Percentiles rank a stretch among this genome's conserved stretches.
Conservation (phyloP, 768 basidiomycete species). For the Boletus patriciae region DNA sequence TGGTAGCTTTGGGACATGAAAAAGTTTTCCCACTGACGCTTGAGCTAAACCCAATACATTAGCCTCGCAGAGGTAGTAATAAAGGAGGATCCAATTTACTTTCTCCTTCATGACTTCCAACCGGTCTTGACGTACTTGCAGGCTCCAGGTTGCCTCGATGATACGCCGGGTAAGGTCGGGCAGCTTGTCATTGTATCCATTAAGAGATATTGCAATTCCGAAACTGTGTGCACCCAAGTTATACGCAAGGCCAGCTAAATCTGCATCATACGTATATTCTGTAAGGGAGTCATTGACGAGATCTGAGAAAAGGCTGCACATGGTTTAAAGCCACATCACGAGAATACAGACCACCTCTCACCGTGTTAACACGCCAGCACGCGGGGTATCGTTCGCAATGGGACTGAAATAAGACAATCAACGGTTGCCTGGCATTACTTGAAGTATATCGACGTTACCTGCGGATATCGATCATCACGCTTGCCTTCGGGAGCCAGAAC, state of each 20-base stretch:
- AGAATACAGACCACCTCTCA: constrained; percentile 30
- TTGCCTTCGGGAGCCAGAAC: constrained; percentile 94
- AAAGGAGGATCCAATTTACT: constrained; percentile 41
- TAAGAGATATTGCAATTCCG: constrained; percentile 65
- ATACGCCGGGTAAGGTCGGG: constrained; percentile 70
- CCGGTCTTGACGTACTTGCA: constrained; percentile 67
- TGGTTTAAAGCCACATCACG: not conserved
- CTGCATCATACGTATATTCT: constrained; percentile 91
- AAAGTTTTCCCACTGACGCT: constrained; percentile 83
- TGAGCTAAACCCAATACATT: constrained; percentile 46
- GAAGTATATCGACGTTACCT: constrained; percentile 45
- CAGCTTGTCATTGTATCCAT: constrained; percentile 93
- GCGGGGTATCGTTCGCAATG: constrained; percentile 58
- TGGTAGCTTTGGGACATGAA: constrained; percentile 80
- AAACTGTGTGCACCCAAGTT: constrained; percentile 59
- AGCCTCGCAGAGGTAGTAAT: not conserved
- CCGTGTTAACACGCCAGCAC: constrained; percentile 73
- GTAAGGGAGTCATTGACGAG: constrained; percentile 86
- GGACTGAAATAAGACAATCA: constrained; percentile 42
- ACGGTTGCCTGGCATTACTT: not conserved
- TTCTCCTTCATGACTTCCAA: constrained; percentile 84
- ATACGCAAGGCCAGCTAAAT: constrained; percentile 85
- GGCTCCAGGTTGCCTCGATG: constrained; percentile 61
- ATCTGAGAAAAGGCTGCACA: constrained; percentile 69
- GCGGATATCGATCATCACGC: constrained; percentile 70